Evolutionary conservation across 352 stramenopile species (phyloP), one percentile per base, ranked within the genome.

Genomic region (Globisporangium viniferum): DNA sequence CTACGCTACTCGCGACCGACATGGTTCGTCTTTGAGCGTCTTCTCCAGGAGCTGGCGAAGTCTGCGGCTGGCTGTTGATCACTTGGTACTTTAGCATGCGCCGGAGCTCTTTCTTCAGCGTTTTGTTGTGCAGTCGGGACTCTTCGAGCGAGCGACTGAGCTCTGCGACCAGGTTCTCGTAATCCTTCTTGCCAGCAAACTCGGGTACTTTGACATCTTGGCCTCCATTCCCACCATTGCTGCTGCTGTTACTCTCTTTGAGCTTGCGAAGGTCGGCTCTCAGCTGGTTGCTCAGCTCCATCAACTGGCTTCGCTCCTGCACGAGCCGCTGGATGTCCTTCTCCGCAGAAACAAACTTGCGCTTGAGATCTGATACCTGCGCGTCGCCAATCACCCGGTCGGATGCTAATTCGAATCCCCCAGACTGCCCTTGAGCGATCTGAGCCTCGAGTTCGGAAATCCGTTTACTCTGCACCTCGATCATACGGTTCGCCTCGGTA

Each of bases 211-310:
- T 22, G 3, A 31, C 7, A 8, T 61, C 56, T 61, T 36, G 18
- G 29, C 4, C 3, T 4, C 55, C 20, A 9, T 57, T 31, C 2
- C 15, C 44, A 36, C 56, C 62, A 57, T 18, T 24, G 8, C 33
- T n/a, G 10, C 6, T 27, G 6, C 53, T 24, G 15, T 29, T 57
- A 1, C 58, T 35, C n/a, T 76, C 73, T 44, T 78, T 77, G 6
- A 79, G 73, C 36, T 79, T 80, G 5, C 84, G 74, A 24, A 92
- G 66, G 56, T 93, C 84, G 15, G 81, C 73, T 33, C 75, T 84
- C 46, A 94, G 73, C 39, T 92, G 83, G 68, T 93, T 94, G 64
- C 86, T 94, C 22, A 91, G 68, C 55, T 94, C 84, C 86, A 94
- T 94, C 9, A 94, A 76, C 56, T 91, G 78, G 8, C 75, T 88